Evolutionary conservation across 108 stramenopile species (phyloP).

Genomic region (Aurantiochytrium sp.): DNA sequence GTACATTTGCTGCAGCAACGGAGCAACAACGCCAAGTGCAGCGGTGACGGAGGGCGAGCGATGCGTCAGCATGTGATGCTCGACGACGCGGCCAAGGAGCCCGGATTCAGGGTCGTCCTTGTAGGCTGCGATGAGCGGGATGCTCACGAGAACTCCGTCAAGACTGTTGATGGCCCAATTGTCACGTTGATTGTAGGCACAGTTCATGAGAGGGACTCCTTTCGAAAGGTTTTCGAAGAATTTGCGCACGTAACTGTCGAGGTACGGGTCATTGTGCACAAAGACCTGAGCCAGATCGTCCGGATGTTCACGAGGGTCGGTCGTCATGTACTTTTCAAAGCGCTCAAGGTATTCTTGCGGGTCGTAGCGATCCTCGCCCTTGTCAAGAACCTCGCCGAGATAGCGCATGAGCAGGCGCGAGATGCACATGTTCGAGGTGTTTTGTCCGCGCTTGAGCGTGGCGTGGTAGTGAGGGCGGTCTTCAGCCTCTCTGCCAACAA

Average conservation of each 20-base stretch:
- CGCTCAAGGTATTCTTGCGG: conserved; percentile 25
- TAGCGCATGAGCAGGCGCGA: conserved; percentile 32
- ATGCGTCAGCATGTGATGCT: conserved; percentile 35
- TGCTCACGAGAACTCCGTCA: conserved; percentile 27
- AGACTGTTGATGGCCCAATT: conserved; percentile 31
- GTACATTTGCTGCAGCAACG: conserved; percentile 21
- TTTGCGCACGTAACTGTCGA: conserved; percentile 29
- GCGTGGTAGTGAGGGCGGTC: conserved; percentile 33
- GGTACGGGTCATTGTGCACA: conserved; percentile 31
- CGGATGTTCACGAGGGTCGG: neutral
- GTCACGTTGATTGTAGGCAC: conserved; percentile 27
- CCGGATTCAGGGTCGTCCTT: conserved; percentile 23
- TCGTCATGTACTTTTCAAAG: conserved; percentile 27
- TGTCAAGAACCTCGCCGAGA: conserved; percentile 1
- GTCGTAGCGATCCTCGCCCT: conserved; percentile 25
- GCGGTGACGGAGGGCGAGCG: conserved; percentile 23
- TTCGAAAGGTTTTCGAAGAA: conserved; percentile 28
- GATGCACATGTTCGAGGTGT: conserved; percentile 31
- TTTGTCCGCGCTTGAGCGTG: conserved; percentile 27
- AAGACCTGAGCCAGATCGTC: conserved; percentile 13
- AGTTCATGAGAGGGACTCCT: conserved; percentile 16
- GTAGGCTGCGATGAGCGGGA: conserved; percentile 31
- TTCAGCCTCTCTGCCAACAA: conserved; percentile 17
- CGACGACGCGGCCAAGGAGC: conserved; percentile 31
- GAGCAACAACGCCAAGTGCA: conserved; percentile 16